phyloP scores from a whole-genome alignment of 345 rosid genomes.

The Boechera retrofracta region DNA sequence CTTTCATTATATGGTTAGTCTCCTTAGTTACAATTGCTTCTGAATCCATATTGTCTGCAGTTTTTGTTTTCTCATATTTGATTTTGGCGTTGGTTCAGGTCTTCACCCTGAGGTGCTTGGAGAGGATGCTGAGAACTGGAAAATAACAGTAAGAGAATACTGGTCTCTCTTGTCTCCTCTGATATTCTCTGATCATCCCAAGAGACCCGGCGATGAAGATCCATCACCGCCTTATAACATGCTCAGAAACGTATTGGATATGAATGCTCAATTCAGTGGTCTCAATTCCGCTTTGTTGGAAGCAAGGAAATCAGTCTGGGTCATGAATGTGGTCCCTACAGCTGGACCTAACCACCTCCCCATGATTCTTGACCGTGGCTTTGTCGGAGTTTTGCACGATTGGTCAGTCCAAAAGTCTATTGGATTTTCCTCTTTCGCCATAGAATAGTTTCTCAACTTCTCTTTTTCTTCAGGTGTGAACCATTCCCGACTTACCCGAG shows the following conservation, averaged over 20 bases:
- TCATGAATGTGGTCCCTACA: conserved; percentile 95
- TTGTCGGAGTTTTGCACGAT: conserved; percentile 87
- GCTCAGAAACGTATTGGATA: conserved; percentile 93
- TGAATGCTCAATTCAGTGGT: conserved; percentile 96
- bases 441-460: conserved; percentile 4
- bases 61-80: conserved; percentile 6
- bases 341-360: conserved; percentile 86
- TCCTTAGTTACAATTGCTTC: conserved; percentile 15
- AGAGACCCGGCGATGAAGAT: conserved; percentile 99
- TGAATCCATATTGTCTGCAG: conserved; percentile 14
- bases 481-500: conserved; percentile 94
- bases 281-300: conserved; percentile 84
- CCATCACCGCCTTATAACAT: conserved; percentile 98
- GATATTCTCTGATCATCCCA: conserved; percentile 99
- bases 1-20: conserved; percentile 78
- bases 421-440: not conserved
- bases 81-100: conserved; percentile 52
- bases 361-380: conserved; percentile 88
- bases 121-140: conserved; percentile 76
- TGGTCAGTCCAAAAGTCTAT: conserved; percentile 58
- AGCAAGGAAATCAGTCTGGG: conserved; percentile 90
- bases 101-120: conserved; percentile 63
- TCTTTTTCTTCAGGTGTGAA: conserved; percentile 76
- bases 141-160: conserved; percentile 61
- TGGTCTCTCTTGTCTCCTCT: conserved; percentile 98